Conservation (phyloP, 441 rosid genomes). For the Gossypium lobatum region DNA sequence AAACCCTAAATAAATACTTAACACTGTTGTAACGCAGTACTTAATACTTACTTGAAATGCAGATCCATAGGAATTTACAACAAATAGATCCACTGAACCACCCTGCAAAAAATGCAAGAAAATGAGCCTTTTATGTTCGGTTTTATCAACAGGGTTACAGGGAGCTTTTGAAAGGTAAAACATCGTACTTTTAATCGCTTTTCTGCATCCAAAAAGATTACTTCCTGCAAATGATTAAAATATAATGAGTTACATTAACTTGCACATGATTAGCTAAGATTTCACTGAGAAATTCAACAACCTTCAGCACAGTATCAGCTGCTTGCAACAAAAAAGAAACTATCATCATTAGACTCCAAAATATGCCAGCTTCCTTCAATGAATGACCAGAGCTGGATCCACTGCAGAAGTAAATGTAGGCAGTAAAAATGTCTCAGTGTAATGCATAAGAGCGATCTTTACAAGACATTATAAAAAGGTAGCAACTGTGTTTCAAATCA, state of each 20-base stretch:
- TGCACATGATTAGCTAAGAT: constrained; percentile 1
- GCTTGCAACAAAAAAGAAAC: constrained; percentile 86
- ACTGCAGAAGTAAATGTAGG: constrained; percentile 37
- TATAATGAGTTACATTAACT: constrained; percentile 4
- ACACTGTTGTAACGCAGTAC: constrained; percentile 8
- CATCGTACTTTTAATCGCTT: constrained; percentile 48
- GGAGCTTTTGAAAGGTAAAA: constrained; percentile 1
- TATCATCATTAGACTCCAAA: constrained; percentile 90
- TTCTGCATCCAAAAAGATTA: constrained; percentile 57
- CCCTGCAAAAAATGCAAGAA: constrained; percentile 44
- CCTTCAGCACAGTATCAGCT: constrained; percentile 85
- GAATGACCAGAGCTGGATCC: constrained; percentile 73
- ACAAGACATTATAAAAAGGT: not conserved
- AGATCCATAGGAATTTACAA: constrained; percentile 84
- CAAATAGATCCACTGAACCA: constrained; percentile 76
- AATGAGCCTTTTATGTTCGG: not conserved
- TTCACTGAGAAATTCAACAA: constrained; percentile 27
- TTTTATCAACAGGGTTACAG: not conserved
- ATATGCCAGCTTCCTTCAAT: constrained; percentile 61
- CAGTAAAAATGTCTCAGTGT: constrained; percentile 11
- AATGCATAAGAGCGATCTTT: not conserved
- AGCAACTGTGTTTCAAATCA: not conserved
- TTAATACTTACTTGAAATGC: constrained; percentile 64
- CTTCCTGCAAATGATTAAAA: constrained; percentile 52
- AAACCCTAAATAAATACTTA: not conserved